Percentiles rank a stretch among this genome's conserved stretches.
Conservation (phyloP, 495 filamentous ascomycete species). For the Aspergillus heteromorphus region DNA sequence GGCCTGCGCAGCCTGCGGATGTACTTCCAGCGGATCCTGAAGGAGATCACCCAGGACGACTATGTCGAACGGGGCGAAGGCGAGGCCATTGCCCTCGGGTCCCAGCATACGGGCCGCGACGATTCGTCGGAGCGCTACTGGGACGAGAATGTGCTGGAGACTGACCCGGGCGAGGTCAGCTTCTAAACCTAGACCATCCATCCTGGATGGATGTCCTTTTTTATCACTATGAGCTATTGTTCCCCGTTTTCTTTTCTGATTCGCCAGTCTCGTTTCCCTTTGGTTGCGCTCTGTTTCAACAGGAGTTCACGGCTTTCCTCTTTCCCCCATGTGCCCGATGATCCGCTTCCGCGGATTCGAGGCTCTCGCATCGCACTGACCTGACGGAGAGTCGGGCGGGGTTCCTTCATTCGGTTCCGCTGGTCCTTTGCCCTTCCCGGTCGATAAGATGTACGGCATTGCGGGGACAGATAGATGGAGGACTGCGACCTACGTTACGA, state of each 20-base stretch:
- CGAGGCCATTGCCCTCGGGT: constrained; percentile 35
- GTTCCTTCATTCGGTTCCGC: constrained; percentile 6
- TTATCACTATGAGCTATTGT: too few relatives aligned
- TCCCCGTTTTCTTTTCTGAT: constrained; percentile 3
- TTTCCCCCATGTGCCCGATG: constrained; percentile 16
- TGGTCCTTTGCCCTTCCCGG: constrained; percentile 6
- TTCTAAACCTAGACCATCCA: constrained; percentile 23
- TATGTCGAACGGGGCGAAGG: constrained; percentile 45
- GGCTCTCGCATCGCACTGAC: constrained; percentile 21
- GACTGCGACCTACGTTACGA: constrained; percentile 10
- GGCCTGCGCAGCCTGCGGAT: constrained; percentile 72
- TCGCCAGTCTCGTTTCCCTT: not conserved
- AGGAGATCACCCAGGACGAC: constrained; percentile 62
- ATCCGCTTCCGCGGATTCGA: not conserved
- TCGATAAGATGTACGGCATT: constrained; percentile 14
- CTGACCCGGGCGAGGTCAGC: constrained; percentile 43
- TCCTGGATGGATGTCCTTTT: not conserved
- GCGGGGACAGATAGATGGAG: constrained; percentile 5
- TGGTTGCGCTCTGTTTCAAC: not conserved
- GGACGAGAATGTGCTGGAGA: constrained; percentile 42
- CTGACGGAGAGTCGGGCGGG: constrained; percentile 14
- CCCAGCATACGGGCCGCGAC: constrained; percentile 25
- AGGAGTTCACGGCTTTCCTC: constrained; percentile 16
- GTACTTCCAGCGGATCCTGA: constrained; percentile 86
- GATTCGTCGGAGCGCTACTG: constrained; percentile 31